Evolutionary conservation across 73 alveolate genomes (phyloP).

Genomic region (Halteria grandinella): DNA sequence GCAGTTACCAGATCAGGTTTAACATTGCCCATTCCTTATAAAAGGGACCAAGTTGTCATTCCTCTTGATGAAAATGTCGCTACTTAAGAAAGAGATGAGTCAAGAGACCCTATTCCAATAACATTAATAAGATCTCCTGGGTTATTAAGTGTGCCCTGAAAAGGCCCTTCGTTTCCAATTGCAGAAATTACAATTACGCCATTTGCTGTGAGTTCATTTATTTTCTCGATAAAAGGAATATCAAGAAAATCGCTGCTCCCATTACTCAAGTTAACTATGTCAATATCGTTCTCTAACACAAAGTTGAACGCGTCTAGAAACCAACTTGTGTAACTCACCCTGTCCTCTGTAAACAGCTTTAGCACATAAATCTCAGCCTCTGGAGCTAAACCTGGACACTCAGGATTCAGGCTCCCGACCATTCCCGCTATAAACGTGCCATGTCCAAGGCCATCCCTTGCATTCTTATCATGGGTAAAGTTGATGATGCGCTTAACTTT

Average conservation of each 20-base stretch:
- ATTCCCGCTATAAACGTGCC: slow-evolving; percentile 69
- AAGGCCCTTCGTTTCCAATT: slow-evolving; percentile 80
- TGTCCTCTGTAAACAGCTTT: slow-evolving; percentile 53
- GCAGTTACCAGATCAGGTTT: slow-evolving; percentile 74
- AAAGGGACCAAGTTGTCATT: slow-evolving; percentile 68
- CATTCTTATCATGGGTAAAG: slow-evolving; percentile 49
- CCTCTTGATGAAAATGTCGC: slow-evolving; percentile 77
- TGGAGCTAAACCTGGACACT: slow-evolving; percentile 76
- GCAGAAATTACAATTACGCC: slow-evolving; percentile 64
- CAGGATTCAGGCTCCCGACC: slow-evolving; percentile 30
- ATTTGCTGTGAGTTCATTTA: slow-evolving; percentile 57
- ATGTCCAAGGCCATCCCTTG: slow-evolving; percentile 58
- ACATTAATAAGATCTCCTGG: slow-evolving; percentile 75
- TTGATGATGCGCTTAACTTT: slow-evolving; percentile 13
- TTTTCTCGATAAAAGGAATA: slow-evolving; percentile 60
- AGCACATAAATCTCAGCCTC: slow-evolving; percentile 61
- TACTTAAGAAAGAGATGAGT: slow-evolving; percentile 27
- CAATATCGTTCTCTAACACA: slow-evolving; percentile 53
- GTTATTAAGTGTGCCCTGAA: slow-evolving; percentile 66
- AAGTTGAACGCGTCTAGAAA: slow-evolving; percentile 69
- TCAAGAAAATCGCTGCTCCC: slow-evolving; percentile 71
- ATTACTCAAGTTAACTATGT: slow-evolving; percentile 60
- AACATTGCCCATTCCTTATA: slow-evolving; percentile 55
- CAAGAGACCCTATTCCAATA: slow-evolving; percentile 74
- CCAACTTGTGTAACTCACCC: slow-evolving; percentile 65